Percentiles rank a stretch among this genome's conserved stretches.
These are phyloP conservation scores for Boletus putidus DNA, from an alignment of 1,284 basidiomycete species.

Conservation along the genomic window DNA sequence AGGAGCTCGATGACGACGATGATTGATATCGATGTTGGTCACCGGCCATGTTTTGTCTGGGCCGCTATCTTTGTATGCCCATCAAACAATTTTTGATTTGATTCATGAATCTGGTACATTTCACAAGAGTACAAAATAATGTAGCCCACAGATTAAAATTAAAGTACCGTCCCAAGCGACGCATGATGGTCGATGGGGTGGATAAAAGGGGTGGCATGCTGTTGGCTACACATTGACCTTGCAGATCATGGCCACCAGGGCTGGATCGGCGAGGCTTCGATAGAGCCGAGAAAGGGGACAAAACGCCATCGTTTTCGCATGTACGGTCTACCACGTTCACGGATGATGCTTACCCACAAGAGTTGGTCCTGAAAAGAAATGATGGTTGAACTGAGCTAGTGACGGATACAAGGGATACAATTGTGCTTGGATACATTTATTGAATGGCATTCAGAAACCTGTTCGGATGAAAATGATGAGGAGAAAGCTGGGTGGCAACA, in stretches of 20 bases:
- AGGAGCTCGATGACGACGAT: constrained; percentile 57
- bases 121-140: constrained; percentile 13
- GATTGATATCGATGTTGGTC: constrained; percentile 28
- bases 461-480: constrained; percentile 5
- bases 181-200: constrained; percentile 23
- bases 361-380: no score
- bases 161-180: constrained; percentile 26
- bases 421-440: neutral
- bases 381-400: no score
- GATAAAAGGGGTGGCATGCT: constrained; percentile 38
- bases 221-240: constrained; percentile 69
- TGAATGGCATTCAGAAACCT: constrained; percentile 47
- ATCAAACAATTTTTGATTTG: neutral
- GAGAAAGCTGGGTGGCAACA: neutral
- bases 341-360: no score
- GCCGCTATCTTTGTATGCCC: neutral
- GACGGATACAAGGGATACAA: constrained; percentile 1
- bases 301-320: neutral
- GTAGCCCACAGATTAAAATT: constrained; percentile 28
- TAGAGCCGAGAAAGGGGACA: constrained; percentile 47
- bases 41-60: neutral
- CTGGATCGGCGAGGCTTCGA: constrained; percentile 60
- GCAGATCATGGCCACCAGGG: constrained; percentile 42
- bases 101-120: neutral
- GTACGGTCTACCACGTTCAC: no score